Evolutionary conservation across 768 basidiomycete species (phyloP).

Genomic region (Suillus clintonianus): DNA sequence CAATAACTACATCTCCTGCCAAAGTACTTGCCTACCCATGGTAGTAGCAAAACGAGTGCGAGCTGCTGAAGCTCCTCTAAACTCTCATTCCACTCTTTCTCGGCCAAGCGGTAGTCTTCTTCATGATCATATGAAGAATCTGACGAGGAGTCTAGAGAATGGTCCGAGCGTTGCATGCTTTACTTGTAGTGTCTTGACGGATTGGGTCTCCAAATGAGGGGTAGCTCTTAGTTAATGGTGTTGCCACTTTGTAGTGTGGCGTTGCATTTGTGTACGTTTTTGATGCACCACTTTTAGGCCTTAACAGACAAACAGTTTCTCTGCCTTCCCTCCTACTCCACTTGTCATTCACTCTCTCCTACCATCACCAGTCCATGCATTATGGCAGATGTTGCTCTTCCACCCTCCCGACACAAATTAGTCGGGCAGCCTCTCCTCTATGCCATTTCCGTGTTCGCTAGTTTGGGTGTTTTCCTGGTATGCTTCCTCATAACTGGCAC

Average conservation of each 20-base stretch:
- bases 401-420: constrained; percentile 48
- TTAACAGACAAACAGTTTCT: neutral
- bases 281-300: constrained; percentile 12
- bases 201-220: neutral
- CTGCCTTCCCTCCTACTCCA: constrained; percentile 2
- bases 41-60: constrained; percentile 76
- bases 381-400: constrained; percentile 46
- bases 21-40: constrained; percentile 85
- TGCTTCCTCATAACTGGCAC: constrained; percentile 28
- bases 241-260: constrained; percentile 17
- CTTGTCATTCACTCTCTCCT: constrained; percentile 15
- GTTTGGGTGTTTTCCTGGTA: constrained; percentile 84
- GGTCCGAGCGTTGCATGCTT: constrained; percentile 62
- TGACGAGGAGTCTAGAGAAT: constrained; percentile 57
- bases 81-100: constrained; percentile 94
- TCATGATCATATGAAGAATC: constrained; percentile 57
- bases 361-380: constrained; percentile 36
- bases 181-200: neutral
- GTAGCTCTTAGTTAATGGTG: neutral
- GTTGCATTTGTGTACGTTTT: constrained; percentile 11
- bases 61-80: constrained; percentile 82
- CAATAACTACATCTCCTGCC: constrained; percentile 86
- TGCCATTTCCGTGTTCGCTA: constrained; percentile 77
- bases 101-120: constrained; percentile 74
- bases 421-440: constrained; percentile 81